A percentile compares a stretch with the other conserved stretches of the same genome.
phyloP scores from a whole-genome alignment of 2,329 filamentous ascomycete species.

The Blastomyces gilchristii region DNA sequence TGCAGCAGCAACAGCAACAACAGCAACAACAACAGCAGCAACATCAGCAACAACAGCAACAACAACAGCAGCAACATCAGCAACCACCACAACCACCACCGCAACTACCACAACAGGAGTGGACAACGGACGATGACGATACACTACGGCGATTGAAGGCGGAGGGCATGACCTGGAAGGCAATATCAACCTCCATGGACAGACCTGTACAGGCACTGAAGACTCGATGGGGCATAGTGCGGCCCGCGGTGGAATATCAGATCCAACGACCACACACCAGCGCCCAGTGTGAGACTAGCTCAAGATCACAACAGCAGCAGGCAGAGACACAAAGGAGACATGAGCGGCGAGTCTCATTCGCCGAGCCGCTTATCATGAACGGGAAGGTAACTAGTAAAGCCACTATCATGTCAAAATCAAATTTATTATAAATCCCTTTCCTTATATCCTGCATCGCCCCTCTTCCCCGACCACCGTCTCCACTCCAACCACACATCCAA shows the following conservation, averaged over 20 bases:
- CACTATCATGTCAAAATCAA: too few relatives aligned
- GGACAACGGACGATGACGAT: constrained; percentile 19
- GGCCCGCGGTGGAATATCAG: constrained; percentile 6
- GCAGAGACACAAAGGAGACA: constrained; percentile 3
- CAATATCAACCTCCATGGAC: constrained; percentile 19
- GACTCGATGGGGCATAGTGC: constrained; percentile 17
- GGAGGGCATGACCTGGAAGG: constrained; percentile 18
- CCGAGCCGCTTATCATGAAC: constrained; percentile 9
- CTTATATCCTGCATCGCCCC: too few relatives aligned
- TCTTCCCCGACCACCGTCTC: too few relatives aligned
- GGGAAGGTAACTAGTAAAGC: constrained; percentile 3
- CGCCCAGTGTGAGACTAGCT: background rate
- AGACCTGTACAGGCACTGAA: constrained; percentile 20
- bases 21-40: too few relatives aligned
- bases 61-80: too few relatives aligned
- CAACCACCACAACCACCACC: background rate
- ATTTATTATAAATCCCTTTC: too few relatives aligned
- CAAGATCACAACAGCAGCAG: background rate
- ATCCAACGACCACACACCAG: background rate
- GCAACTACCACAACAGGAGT: constrained; percentile 6
- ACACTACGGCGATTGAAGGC: constrained; percentile 17
- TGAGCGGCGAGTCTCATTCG: constrained; percentile 11
- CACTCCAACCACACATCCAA: too few relatives aligned
- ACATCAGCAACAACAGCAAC: too few relatives aligned
- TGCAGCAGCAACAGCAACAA: background rate